Conservation (phyloP, 2,329 filamentous ascomycete genomes). For the Fusarium haematococcum region DNA sequence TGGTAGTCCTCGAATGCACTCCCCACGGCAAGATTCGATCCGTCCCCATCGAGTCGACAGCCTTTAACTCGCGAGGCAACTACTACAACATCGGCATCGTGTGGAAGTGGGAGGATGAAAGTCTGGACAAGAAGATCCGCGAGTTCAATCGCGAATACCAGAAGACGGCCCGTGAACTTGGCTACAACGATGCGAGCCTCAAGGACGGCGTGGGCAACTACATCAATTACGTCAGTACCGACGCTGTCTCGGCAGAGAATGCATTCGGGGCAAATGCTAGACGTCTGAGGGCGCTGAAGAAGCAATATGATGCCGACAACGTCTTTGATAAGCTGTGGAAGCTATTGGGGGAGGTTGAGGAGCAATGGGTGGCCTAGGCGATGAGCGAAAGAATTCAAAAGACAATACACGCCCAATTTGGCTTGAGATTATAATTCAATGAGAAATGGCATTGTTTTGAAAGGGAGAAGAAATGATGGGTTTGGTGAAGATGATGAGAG, state of each 20-base stretch:
- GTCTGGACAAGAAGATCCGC: slow-evolving; percentile 32
- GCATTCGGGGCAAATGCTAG: slow-evolving; percentile 34
- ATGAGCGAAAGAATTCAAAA: not conserved
- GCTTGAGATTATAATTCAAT: not conserved
- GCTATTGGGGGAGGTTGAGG: slow-evolving; percentile 32
- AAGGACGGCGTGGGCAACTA: slow-evolving; percentile 36
- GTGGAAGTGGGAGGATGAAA: slow-evolving; percentile 32
- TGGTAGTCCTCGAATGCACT: slow-evolving; percentile 36
- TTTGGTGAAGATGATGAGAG: not conserved
- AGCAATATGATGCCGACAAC: slow-evolving; percentile 35
- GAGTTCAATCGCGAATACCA: slow-evolving; percentile 39
- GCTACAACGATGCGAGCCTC: slow-evolving; percentile 34
- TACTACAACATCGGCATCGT: slow-evolving; percentile 38
- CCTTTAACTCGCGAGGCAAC: slow-evolving; percentile 41
- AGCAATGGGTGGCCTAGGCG: slow-evolving; percentile 25
- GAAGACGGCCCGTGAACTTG: slow-evolving; percentile 28
- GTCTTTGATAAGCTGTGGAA: slow-evolving; percentile 41
- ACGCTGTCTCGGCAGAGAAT: slow-evolving; percentile 29
- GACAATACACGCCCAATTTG: not conserved
- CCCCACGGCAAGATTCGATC: slow-evolving; percentile 22
- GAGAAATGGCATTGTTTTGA: not conserved
- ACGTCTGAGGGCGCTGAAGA: slow-evolving; percentile 32
- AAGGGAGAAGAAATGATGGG: not conserved
- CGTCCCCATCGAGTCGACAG: slow-evolving; percentile 32
- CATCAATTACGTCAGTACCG: slow-evolving; percentile 33